Evolutionary conservation across 2,329 filamentous ascomycete species (phyloP).

Genomic region (Aureobasidium sp.): DNA sequence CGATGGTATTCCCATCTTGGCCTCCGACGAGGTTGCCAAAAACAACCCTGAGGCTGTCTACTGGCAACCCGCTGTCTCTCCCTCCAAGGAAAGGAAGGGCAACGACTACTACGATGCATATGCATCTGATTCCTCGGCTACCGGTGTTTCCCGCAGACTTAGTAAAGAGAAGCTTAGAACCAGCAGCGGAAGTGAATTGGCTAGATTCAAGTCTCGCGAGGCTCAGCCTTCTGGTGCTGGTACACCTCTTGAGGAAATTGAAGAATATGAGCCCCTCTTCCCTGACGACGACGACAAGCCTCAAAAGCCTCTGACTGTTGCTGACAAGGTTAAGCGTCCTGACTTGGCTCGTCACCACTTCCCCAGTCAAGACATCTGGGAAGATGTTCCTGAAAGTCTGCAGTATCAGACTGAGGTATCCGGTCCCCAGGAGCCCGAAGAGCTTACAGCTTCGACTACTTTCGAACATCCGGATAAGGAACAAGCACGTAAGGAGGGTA

Average conservation of each 20-base stretch:
- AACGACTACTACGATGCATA: conserved; percentile 47
- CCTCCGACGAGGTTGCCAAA: conserved; percentile 77
- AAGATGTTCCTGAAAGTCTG: conserved; percentile 83
- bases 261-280: conserved; percentile 93
- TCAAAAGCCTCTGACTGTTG: conserved; percentile 43
- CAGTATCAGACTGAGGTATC: conserved; percentile 72
- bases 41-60: conserved; percentile 62
- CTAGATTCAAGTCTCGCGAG: conserved; percentile 46
- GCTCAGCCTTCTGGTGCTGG: conserved; percentile 42
- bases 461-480: conserved; percentile 43
- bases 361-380: conserved; percentile 94
- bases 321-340: conserved; percentile 48
- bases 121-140: conserved; percentile 28
- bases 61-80: conserved; percentile 75
- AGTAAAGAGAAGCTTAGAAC: conserved; percentile 53
- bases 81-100: conserved; percentile 53
- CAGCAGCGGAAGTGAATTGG: conserved; percentile 42
- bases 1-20: conserved; percentile 73
- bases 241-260: conserved; percentile 75
- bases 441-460: conserved; percentile 30
- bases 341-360: conserved; percentile 55
- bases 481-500: conserved; percentile 36
- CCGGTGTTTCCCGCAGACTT: conserved; percentile 40
- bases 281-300: conserved; percentile 59
- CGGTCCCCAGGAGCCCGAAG: conserved; percentile 59